Evolutionary conservation across 495 filamentous ascomycete genomes (phyloP), one percentile per base, ranked within the genome.

Genomic region (Staphylotrichum longicolle): DNA sequence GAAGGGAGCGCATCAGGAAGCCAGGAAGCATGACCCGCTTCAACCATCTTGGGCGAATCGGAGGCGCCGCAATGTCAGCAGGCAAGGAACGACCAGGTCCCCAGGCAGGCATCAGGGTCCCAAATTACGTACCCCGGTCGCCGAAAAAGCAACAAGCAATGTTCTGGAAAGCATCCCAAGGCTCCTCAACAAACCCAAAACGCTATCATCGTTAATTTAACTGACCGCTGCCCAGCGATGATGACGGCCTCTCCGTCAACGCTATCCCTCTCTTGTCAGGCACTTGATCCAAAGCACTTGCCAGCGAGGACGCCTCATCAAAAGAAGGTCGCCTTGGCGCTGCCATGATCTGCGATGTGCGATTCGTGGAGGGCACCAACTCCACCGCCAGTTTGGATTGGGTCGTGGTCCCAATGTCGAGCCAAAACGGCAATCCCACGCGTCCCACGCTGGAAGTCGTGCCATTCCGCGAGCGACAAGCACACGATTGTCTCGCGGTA

Each of bases 1-100:
- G 3, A 49, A 32, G 46, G 51, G 46, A 60, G 62, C 45, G 59
- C 49, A 15, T 51, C 54, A 44, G 49, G 59, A 49, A 49, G 52
- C n/a, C 10, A 49, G 47, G 8, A 6, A 15, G 34, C 5, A 11
- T 32, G 63, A 44, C 48, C 63, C 63, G 47, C 63, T 50, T 50
- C 37, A 1, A 51, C 14, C 27, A 44, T 37, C 11, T 30, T 12
- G 39, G 40, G 34, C 70, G 46, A 72, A 72, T 71, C 61, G 68
- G 5, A 51, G 37, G 6, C n/a, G 7, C 39, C 35, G 51, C 52
- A 72, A 66, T 72, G 70, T 72, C 70, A 72, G 70, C 70, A 72
- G 66, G 55, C 61, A 57, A 27, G 65, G 44, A 20, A 37, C 48
- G 53, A 57, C 57, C 49, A 33, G 65, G 61, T 54, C 35, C 32